A percentile compares a stretch with the other conserved stretches of the same genome.
phyloP scores from a whole-genome alignment of 2,329 filamentous ascomycete genomes.

The Pseudogymnoascus sp. region DNA sequence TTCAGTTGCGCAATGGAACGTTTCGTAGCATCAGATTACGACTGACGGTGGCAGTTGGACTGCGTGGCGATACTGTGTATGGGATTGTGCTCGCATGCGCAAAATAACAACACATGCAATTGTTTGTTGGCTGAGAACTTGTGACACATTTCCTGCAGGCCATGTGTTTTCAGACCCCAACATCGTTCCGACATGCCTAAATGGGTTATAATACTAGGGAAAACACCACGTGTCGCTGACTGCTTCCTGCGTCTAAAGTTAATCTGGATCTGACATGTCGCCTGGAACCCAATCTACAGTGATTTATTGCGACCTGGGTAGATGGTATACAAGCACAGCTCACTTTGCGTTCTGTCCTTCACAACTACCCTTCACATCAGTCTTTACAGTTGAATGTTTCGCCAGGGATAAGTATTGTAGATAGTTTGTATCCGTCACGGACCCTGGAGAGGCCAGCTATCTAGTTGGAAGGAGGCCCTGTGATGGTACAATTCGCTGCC shows the following conservation, averaged over 20 bases:
- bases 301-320: background rate
- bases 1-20: background rate
- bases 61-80: background rate
- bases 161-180: background rate
- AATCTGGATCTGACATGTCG: slow-evolving; percentile 4
- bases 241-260: background rate
- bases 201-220: background rate
- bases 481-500: slow-evolving; percentile 6
- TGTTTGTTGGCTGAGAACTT: background rate
- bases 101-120: background rate
- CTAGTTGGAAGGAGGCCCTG: slow-evolving; percentile 7
- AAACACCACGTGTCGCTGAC: slow-evolving; percentile 2
- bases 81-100: background rate
- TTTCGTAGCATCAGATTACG: background rate
- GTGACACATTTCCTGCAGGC: background rate
- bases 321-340: too few species aligned
- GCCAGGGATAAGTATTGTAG: background rate
- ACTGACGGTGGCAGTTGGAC: background rate
- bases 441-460: slow-evolving; percentile 6
- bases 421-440: slow-evolving; percentile 6
- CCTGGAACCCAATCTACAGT: background rate
- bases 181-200: background rate
- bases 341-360: background rate
- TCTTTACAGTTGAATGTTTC: background rate
- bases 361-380: background rate